Evolutionary conservation across 2,329 filamentous ascomycete species (phyloP).

Genomic region (Colletotrichum eremochloae): DNA sequence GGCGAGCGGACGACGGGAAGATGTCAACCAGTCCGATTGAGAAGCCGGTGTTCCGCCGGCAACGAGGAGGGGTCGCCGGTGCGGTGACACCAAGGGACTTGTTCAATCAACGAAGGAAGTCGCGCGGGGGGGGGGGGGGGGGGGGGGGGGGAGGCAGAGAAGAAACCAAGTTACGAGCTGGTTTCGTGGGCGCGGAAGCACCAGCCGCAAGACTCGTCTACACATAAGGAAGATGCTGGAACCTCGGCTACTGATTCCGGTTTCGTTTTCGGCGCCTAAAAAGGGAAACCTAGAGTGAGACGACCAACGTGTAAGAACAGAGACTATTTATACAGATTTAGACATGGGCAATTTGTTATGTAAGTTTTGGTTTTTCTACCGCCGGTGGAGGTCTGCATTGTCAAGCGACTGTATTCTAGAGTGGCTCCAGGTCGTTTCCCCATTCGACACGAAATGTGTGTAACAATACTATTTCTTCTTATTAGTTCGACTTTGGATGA

Average conservation of each 20-base stretch:
- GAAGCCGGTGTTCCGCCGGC: neutral
- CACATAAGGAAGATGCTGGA: neutral
- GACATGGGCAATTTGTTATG: neutral
- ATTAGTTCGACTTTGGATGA: neutral
- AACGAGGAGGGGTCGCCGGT: neutral
- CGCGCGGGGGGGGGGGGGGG: no score
- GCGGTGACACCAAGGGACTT: neutral
- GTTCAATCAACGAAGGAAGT: neutral
- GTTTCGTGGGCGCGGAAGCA: neutral
- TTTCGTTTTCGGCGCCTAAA: neutral
- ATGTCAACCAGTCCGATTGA: neutral
- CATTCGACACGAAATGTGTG: neutral
- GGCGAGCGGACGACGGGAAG: neutral
- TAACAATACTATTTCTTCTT: slow-evolving; percentile 14
- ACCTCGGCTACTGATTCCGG: neutral
- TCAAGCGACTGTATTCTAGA: slow-evolving; percentile 9
- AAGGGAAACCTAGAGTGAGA: neutral
- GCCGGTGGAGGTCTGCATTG: slow-evolving; percentile 1
- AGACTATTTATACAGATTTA: slow-evolving; percentile 16
- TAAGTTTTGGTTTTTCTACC: neutral
- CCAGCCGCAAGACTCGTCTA: neutral
- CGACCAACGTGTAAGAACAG: slow-evolving; percentile 13
- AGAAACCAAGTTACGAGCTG: neutral
- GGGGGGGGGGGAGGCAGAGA: no score
- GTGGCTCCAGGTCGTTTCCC: neutral